Base-by-base conservation (phyloP, 768 basidiomycete species). In the Mycena sanguinolenta region DNA sequence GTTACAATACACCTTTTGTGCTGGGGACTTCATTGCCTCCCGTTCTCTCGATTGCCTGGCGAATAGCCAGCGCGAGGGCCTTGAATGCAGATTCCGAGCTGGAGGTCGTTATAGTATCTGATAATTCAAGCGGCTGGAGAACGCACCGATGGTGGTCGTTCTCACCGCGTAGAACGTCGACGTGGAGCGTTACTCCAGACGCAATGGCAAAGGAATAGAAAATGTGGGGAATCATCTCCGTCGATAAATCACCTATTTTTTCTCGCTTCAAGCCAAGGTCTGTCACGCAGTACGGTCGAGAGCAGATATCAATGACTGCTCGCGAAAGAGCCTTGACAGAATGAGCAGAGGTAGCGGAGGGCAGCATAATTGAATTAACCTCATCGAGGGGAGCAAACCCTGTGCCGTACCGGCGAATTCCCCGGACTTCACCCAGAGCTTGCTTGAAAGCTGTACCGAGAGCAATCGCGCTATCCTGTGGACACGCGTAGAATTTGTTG, bases 81-180 rank as follows among this genome's bases (percentile, higher is more conserved):
- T 99, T 99, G 89, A 99, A 99, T 5, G 97, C 96, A 4, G 97
- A 96, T 81, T 99, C 98, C 16, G 97, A 91, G 62, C 98, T 99
- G 75, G 36, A 98, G 96, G 25, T 95, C 90, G 66, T 98, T 98
- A 75, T 44, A 38, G 28, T 58, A 17, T 13, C 32, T n/a, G n/a
- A 13, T 14, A 28, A 23, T 53, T n/a, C 36, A 32, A 27, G 19
- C 30, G 23, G 21, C 28, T 12, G 21, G 49, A 36, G 34, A 36
- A 78, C 90, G 69, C 76, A 96, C 97, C 94, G 91, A 82, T 99
- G 98, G 80, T 99, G 98, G 77, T 99, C 98, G 82, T 99, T 99
- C 75, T 95, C 92, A 49, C 98, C 98, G 38, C 96, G 88, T 50
- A 99, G 85, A 50, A 95, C 96, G 77, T 99, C 98, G 59, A 99